Percentiles rank a stretch among this genome's conserved stretches.
Evolutionary conservation across 768 basidiomycete species (phyloP).

Genomic region (Lyophyllum decastes): DNA sequence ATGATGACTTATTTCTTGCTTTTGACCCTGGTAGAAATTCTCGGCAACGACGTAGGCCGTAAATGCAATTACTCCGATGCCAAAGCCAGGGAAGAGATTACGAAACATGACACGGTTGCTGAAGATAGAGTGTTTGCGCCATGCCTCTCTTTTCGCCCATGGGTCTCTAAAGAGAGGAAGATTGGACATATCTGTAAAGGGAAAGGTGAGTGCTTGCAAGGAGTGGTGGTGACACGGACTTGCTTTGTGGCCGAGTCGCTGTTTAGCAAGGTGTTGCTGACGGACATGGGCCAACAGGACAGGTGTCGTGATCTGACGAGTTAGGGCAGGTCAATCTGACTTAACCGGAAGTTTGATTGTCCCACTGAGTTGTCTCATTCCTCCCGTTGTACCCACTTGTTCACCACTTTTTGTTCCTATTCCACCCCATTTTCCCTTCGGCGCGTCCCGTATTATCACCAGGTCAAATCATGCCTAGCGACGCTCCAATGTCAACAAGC

Average conservation of each 20-base stretch:
- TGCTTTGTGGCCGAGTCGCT: conserved; percentile 11
- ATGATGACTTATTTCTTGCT: conserved; percentile 24
- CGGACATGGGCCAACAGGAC: conserved; percentile 6
- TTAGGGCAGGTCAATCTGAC: conserved; percentile 63
- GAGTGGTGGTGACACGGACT: conserved; percentile 3
- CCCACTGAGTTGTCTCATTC: conserved; percentile 27
- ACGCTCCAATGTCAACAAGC: conserved; percentile 56
- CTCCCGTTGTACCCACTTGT: conserved; percentile 22
- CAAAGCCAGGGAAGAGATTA: conserved; percentile 92
- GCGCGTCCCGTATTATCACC: conserved; percentile 26
- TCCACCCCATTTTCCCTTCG: conserved; percentile 10
- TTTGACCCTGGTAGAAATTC: conserved; percentile 57
- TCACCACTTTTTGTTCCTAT: conserved; percentile 17
- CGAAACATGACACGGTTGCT: conserved; percentile 84
- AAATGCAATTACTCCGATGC: conserved; percentile 90
- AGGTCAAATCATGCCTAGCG: conserved; percentile 42
- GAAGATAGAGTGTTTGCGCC: conserved; percentile 91
- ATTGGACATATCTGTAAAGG: conserved; percentile 49
- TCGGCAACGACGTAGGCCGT: conserved; percentile 88
- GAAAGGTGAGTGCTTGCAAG: conserved; percentile 10
- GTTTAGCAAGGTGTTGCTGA: neutral
- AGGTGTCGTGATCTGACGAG: conserved; percentile 33
- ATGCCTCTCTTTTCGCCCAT: conserved; percentile 92
- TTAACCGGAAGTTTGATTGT: conserved; percentile 41
- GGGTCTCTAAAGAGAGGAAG: conserved; percentile 86